Percentiles rank a stretch among this genome's conserved stretches.
Evolutionary conservation across 208 protist genomes (phyloP).

Genomic region (Vickermania ingenoplastis): DNA sequence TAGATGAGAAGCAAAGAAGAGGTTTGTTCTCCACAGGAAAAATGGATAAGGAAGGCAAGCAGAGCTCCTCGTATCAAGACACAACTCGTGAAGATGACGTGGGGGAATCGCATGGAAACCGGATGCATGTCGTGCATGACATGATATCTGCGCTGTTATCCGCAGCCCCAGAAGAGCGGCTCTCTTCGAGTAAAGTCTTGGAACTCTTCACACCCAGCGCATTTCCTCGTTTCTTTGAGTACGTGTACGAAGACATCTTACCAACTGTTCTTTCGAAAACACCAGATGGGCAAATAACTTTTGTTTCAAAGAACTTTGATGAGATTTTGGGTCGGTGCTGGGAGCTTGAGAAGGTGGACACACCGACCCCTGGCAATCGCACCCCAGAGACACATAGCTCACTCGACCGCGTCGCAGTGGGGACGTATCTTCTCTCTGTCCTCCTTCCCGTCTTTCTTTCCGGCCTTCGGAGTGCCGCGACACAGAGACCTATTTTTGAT

Average conservation of each 20-base stretch:
- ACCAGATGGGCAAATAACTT: neutral
- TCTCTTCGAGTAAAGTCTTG: constrained; percentile 19
- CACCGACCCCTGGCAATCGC: too few relatives aligned
- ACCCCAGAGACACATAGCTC: neutral
- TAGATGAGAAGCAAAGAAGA: neutral
- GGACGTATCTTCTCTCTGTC: neutral
- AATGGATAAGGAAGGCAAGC: neutral
- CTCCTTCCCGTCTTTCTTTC: neutral
- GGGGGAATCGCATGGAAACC: too few relatives aligned
- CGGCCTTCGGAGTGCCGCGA: neutral
- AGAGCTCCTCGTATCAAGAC: neutral
- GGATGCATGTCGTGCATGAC: too few relatives aligned
- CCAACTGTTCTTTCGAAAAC: neutral
- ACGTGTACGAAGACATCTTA: constrained; percentile 19
- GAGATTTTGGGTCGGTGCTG: neutral
- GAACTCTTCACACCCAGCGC: constrained; percentile 21
- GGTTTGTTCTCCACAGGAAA: too few relatives aligned
- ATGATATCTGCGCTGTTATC: constrained; percentile 19
- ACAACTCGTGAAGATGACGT: neutral
- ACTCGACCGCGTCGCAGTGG: neutral
- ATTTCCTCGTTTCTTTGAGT: constrained; percentile 35
- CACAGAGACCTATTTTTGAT: neutral
- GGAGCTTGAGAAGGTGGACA: neutral
- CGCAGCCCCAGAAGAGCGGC: constrained; percentile 8
- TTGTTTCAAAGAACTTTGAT: neutral